These are phyloP conservation scores for Leccinum griseonigrum DNA, from an alignment of 1,284 basidiomycete genomes.

Conservation along the genomic window DNA sequence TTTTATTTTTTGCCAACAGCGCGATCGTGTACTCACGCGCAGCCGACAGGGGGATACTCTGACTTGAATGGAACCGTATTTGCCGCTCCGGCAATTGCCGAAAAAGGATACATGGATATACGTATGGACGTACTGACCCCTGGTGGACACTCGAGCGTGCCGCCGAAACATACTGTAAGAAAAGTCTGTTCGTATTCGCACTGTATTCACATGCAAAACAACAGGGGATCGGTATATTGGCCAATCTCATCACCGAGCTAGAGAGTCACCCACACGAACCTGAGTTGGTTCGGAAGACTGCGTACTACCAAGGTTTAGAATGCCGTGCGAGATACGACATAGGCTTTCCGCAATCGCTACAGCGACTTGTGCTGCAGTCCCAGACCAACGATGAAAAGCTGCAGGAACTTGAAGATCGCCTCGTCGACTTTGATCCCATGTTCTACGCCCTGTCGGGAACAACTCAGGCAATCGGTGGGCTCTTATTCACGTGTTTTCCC, in stretches of 20 bases:
- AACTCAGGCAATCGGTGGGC: constrained; percentile 47
- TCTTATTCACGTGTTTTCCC: background rate
- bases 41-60: constrained; percentile 33
- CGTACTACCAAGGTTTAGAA: constrained; percentile 27
- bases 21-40: background rate
- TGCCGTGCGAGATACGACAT: constrained; percentile 25
- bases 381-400: constrained; percentile 27
- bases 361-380: constrained; percentile 29
- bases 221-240: constrained; percentile 56
- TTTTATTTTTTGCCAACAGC: background rate
- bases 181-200: background rate
- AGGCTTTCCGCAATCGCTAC: constrained; percentile 30
- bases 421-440: constrained; percentile 29
- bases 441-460: constrained; percentile 36
- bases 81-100: constrained; percentile 52
- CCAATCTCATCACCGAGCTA: constrained; percentile 48
- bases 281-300: constrained; percentile 33
- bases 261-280: constrained; percentile 47
- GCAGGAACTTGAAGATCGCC: constrained; percentile 30
- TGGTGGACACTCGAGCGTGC: constrained; percentile 68
- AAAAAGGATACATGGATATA: constrained; percentile 67
- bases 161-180: constrained; percentile 53
- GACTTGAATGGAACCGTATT: constrained; percentile 39
- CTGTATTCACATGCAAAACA: background rate
- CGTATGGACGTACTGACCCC: constrained; percentile 52